Base-by-base conservation (phyloP, 2,329 filamentous ascomycete species). In the Lachnellula suecica region DNA sequence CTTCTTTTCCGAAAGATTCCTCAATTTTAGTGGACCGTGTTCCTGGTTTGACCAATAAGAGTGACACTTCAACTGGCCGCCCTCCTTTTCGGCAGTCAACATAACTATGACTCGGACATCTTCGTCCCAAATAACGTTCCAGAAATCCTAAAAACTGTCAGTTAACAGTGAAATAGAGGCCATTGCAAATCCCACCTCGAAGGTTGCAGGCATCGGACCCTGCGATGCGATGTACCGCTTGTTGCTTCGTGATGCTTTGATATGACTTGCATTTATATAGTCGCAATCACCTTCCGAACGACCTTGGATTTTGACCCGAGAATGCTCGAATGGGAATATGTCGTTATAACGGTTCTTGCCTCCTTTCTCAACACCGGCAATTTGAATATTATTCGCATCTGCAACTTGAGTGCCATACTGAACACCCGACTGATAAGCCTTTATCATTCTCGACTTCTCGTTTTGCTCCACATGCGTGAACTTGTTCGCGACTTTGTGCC, bases 281-380 rank as follows among this genome's bases (percentile, higher is more conserved):
- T 99, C 94, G 69, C 93, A 96, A 20, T 77, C 79, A 11, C 85
- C 87, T 1, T 79, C 74, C 0, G 80, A 74, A 31, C 87, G 82
- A 38, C 83, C 82, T 59, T 88, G 79, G 43, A 99, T 72, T 59
- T 83, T 91, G 49, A 99, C 94, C 53, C 94, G 79, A 2, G 91
- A 86, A 70, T 99, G 94, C 66, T 97, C 93, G 67, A 95, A 99
- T 0, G 94, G 94, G 72, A 96, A 86, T 51, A 97, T 97, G 62
- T 97, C 95, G 74, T 97, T 97, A 75, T 99, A 99, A 8, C 94
- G 83, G 63, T 99, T 99, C 75, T 97, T 97, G 17, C 79, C 84
- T 7, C 94, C 94, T 69, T 97, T 94, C 65, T 99, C 94, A 25
- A 99, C 88, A 7, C 94, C 94, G 0, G 89, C 94, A 47, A 99